Conservation (phyloP, 768 basidiomycete species). For the Pleurotus eryngii region DNA sequence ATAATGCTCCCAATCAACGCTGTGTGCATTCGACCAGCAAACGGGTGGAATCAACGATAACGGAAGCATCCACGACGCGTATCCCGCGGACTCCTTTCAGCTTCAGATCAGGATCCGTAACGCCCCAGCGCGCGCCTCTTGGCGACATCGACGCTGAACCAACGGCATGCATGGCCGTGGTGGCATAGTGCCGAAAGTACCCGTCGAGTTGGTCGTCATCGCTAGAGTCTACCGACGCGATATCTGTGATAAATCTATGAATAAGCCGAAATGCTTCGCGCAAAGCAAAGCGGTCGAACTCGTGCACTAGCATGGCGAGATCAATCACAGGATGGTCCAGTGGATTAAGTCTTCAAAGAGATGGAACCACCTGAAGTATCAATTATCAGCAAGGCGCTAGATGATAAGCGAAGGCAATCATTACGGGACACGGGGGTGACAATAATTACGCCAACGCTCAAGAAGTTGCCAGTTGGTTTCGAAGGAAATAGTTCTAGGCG, state of each 20-base stretch:
- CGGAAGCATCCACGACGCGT: constrained; percentile 35
- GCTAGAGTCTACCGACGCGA: no score
- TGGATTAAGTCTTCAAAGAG: constrained; percentile 23
- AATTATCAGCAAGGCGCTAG: not conserved
- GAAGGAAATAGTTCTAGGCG: constrained; percentile 8
- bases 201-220: constrained; percentile 23
- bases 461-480: constrained; percentile 14
- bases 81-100: constrained; percentile 32
- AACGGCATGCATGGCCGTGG: constrained; percentile 22
- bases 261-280: constrained; percentile 21
- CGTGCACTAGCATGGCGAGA: constrained; percentile 15
- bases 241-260: constrained; percentile 23
- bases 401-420: not conserved
- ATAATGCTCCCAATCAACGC: not conserved
- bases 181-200: constrained; percentile 17
- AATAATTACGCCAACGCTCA: constrained; percentile 13
- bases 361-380: constrained; percentile 19
- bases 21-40: not conserved
- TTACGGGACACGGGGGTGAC: constrained; percentile 24
- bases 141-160: constrained; percentile 29
- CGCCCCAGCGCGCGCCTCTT: constrained; percentile 22
- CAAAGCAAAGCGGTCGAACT: constrained; percentile 24
- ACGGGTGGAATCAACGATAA: constrained; percentile 24
- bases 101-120: constrained; percentile 29
- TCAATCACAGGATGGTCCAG: constrained; percentile 24